Evolutionary conservation across 1,284 basidiomycete genomes (phyloP).

Genomic region (Cutaneotrichosporon spelunceum): DNA sequence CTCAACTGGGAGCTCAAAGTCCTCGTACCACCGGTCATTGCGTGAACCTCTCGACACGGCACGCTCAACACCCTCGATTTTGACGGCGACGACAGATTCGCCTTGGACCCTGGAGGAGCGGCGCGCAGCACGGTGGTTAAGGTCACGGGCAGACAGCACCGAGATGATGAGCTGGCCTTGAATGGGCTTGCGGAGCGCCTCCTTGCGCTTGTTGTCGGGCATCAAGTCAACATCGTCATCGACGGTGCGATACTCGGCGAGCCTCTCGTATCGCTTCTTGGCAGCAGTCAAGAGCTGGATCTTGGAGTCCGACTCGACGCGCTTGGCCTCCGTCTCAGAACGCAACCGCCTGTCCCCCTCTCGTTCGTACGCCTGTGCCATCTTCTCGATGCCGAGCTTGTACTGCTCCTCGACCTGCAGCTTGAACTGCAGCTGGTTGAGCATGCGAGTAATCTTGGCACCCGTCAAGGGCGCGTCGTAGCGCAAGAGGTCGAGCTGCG

Average conservation of each 20-base stretch:
- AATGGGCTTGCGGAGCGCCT: constrained; percentile 84
- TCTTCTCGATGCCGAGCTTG: constrained; percentile 98
- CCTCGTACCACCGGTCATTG: constrained; percentile 95
- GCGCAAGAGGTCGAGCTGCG: constrained; percentile 77
- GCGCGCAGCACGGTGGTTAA: constrained; percentile 84
- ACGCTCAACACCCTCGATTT: constrained; percentile 91
- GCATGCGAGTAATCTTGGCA: constrained; percentile 95
- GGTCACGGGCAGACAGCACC: constrained; percentile 82
- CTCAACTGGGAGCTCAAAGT: constrained; percentile 93
- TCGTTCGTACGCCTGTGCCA: constrained; percentile 89
- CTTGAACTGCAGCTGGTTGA: constrained; percentile 99
- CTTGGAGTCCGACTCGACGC: constrained; percentile 91
- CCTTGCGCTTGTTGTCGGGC: constrained; percentile 82
- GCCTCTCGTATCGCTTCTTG: constrained; percentile 91
- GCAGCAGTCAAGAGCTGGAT: constrained; percentile 89
- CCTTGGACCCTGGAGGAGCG: constrained; percentile 69
- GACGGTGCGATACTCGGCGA: constrained; percentile 85
- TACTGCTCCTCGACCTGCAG: constrained; percentile 98
- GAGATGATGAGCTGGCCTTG: constrained; percentile 90
- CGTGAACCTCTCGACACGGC: constrained; percentile 89
- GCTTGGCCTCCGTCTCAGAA: constrained; percentile 88
- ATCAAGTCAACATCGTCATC: constrained; percentile 65
- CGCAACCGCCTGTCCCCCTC: constrained; percentile 94
- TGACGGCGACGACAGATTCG: constrained; percentile 90
- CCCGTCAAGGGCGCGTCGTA: constrained; percentile 95